These are phyloP conservation scores for Stenocarpella maydis DNA, from an alignment of 2,329 filamentous ascomycete genomes.

Conservation along the genomic window DNA sequence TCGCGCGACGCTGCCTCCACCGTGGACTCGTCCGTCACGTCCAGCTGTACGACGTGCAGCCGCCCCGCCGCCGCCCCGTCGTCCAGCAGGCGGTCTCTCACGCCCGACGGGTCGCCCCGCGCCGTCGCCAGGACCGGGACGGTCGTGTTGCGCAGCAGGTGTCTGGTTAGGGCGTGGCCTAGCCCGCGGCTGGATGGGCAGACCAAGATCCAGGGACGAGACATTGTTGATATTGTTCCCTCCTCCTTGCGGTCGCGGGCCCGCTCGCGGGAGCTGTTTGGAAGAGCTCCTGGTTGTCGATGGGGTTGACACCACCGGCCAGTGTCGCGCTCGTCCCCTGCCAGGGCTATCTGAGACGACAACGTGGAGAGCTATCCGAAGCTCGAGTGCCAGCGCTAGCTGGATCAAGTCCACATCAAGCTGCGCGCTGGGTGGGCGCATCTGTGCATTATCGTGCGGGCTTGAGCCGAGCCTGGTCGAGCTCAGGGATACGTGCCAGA, in stretches of 20 bases:
- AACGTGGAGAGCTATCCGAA: neutral
- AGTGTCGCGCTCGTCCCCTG: neutral
- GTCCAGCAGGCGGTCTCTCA: constrained; percentile 47
- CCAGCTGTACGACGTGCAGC: constrained; percentile 51
- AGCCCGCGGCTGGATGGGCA: constrained; percentile 58
- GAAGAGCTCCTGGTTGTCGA: neutral
- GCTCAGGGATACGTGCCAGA: neutral
- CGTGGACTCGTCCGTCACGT: constrained; percentile 67
- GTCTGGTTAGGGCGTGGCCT: constrained; percentile 57
- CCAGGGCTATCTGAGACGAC: neutral
- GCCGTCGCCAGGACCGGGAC: constrained; percentile 58
- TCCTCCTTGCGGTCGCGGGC: neutral
- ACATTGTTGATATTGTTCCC: constrained; percentile 43
- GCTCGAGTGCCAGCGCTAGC: neutral
- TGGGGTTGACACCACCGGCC: neutral
- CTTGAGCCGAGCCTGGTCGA: too few species aligned
- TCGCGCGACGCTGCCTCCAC: constrained; percentile 63
- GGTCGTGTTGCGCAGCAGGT: constrained; percentile 56
- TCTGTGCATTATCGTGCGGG: constrained; percentile 18
- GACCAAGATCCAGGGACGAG: constrained; percentile 59
- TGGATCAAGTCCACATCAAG: neutral
- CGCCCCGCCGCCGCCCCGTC: constrained; percentile 43
- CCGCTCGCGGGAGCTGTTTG: neutral
- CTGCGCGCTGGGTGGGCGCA: neutral
- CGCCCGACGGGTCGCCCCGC: constrained; percentile 47